Conservation (phyloP, 139 green algal genomes). For the Haematococcus lacustris region DNA sequence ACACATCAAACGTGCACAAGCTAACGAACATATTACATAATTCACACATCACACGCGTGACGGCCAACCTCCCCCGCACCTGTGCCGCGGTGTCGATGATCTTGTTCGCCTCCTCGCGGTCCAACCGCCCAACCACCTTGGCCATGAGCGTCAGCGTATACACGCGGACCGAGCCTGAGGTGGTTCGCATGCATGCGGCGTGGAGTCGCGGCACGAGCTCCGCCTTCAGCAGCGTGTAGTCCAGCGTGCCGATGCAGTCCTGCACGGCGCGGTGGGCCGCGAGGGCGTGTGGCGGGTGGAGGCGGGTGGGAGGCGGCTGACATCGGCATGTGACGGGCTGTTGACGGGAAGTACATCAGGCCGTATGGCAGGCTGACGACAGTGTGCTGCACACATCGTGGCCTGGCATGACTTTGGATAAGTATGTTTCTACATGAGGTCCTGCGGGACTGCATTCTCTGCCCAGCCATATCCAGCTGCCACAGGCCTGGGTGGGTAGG, state of each 20-base stretch:
- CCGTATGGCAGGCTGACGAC: neutral
- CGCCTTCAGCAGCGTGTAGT: slow-evolving; percentile 10
- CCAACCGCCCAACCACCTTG: slow-evolving; percentile 36
- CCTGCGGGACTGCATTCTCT: neutral
- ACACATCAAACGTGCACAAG: neutral
- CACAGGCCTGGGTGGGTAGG: neutral
- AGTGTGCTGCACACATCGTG: neutral
- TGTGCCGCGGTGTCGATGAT: slow-evolving; percentile 49
- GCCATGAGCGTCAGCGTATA: slow-evolving; percentile 42
- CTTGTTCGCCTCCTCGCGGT: slow-evolving; percentile 37
- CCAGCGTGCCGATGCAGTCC: slow-evolving; percentile 3
- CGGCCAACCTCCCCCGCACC: slow-evolving; percentile 14
- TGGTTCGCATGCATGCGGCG: slow-evolving; percentile 53
- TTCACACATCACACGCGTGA: neutral
- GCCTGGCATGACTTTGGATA: neutral
- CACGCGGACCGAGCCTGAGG: slow-evolving; percentile 28
- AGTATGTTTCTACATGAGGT: neutral
- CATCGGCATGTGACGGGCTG: neutral
- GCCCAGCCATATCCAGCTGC: neutral
- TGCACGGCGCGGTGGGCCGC: neutral
- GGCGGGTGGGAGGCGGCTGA: neutral
- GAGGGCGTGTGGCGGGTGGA: neutral
- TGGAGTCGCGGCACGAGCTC: slow-evolving; percentile 21
- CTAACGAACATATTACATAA: too few species aligned
- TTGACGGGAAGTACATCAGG: neutral